Evolutionary conservation across 2,329 filamentous ascomycete genomes (phyloP), one percentile per base, ranked within the genome.

Genomic region (Tolypocladium sp.): DNA sequence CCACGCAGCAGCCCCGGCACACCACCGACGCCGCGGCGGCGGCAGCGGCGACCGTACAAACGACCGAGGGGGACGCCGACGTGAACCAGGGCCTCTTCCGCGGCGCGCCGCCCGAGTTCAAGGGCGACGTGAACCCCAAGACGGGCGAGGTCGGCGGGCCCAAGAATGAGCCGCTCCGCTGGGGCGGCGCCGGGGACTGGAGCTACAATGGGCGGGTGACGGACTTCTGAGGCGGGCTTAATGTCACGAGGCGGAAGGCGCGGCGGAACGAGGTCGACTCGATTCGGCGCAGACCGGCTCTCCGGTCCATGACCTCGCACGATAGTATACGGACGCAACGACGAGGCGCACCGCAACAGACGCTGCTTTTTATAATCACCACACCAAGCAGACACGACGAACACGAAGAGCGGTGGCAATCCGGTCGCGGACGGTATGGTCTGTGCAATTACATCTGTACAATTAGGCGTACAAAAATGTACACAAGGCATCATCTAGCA

Each of bases 121-220:
- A 93, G 65, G 94, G 94, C 60, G 92, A 97, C 58, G 82, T 80
- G 58, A 97, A 99, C 73, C 94, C 94, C 3, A 89, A 88, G 79
- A 99, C 94, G 1, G 94, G 94, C 30, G 94, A 99, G 80, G 85
- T 97, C 13, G 94, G 94, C 7, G 94, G 94, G 1, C 94, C 94
- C 7, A 99, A 97, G 85, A 97, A 96, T 70, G 93, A 99, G 75
- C 94, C 94, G 57, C 70, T 97, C 70, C 79, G 92, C 67, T 97
- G 93, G 93, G 92, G 92, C 0, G 78, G 81, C 22, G 71, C 68
- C 0, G 87, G 90, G 1, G 85, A 88, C 67, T 99, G 92, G 89
- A 97, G 91, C 72, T 99, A 90, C 74, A 97, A 97, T 73, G 94
- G 94, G 54, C 80, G 93, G 63, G 92, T 95, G 58, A 97, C 93